Base-by-base conservation (phyloP, 202 grass and related monocot species). In the Panicum virgatum region DNA sequence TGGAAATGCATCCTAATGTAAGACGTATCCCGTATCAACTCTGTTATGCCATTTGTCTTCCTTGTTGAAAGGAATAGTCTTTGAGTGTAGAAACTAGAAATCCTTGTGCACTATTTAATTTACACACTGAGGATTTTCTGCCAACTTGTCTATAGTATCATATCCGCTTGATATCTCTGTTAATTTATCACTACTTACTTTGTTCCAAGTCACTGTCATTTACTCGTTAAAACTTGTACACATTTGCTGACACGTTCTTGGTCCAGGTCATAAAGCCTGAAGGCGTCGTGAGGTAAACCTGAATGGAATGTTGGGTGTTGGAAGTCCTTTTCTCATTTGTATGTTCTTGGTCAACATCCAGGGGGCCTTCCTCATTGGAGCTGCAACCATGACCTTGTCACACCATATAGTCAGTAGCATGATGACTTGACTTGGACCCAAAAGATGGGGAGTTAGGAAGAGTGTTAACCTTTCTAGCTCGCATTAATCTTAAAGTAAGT, bases 31-130 rank as follows among this genome's bases (percentile, higher is more conserved):
- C 64, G 58, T 50, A 14, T 62, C 65, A 65, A 59, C 46, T 52
- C 3, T 73, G 5, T 66, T 1, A 15, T 30, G 88, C 83, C 88
- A 90, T 90, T 79, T 90, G 79, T 82, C 88, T 66, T 80, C 45
- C 15, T 32, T 52, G 22, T 66, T 27, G 9, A 34, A 19, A 64
- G 54, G 37, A 20, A 38, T 26, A 38, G n/a, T 37, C 3, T n/a
- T 12, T 60, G 63, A 26, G 13, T 66, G 47, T 37, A 45, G 72
- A 78, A 47, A 37, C 47, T 20, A 65, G 78, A 56, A n/a, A 29
- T 43, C 62, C 34, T 63, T 18, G 48, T 66, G 67, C 51, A 7
- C 40, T 36, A 25, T 40, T n/a, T n/a, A n/a, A n/a, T n/a, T 12
- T 54, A 56, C 15, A n/a, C 42, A 10, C 14, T 23, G 29, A 23